Conservation (phyloP, 495 filamentous ascomycete species). For the Penicillium longicatenatum region DNA sequence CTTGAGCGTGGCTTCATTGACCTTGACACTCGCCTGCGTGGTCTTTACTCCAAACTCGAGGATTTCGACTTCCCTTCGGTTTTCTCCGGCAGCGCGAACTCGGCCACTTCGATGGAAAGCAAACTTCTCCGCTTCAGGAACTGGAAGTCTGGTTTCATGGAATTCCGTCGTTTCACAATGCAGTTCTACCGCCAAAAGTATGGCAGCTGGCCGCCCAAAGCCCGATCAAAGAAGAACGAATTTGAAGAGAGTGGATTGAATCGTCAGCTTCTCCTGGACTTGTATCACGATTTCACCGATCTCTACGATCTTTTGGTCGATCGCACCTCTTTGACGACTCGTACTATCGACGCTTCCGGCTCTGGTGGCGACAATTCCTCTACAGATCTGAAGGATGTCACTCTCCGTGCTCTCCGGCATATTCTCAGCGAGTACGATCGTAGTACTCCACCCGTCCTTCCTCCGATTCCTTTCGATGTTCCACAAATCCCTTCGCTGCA, state of each 20-base stretch:
- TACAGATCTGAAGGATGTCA: slow-evolving; percentile 46
- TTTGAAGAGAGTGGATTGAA: slow-evolving; percentile 87
- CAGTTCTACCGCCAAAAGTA: slow-evolving; percentile 79
- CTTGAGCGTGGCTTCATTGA: slow-evolving; percentile 82
- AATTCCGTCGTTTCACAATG: slow-evolving; percentile 74
- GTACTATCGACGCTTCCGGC: slow-evolving; percentile 46
- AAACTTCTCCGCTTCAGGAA: slow-evolving; percentile 78
- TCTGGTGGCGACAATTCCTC: slow-evolving; percentile 25
- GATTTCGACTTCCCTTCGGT: slow-evolving; percentile 90
- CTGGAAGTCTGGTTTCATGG: slow-evolving; percentile 74
- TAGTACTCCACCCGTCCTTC: slow-evolving; percentile 82
- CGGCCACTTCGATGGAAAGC: slow-evolving; percentile 68
- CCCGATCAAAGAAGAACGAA: slow-evolving; percentile 85
- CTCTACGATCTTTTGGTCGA: slow-evolving; percentile 91
- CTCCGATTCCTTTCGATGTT: slow-evolving; percentile 88
- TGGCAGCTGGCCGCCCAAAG: slow-evolving; percentile 93
- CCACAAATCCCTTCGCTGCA: slow-evolving; percentile 73
- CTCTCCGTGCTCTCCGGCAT: slow-evolving; percentile 61
- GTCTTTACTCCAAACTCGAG: slow-evolving; percentile 66
- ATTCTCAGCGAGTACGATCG: slow-evolving; percentile 86
- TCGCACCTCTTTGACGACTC: slow-evolving; percentile 57
- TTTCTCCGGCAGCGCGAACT: slow-evolving; percentile 86
- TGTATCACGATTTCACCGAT: slow-evolving; percentile 83
- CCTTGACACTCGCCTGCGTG: slow-evolving; percentile 66
- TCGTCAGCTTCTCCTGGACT: slow-evolving; percentile 72